These are phyloP conservation scores for Epichloe bromicola DNA, from an alignment of 2,329 filamentous ascomycete genomes.

Conservation along the genomic window DNA sequence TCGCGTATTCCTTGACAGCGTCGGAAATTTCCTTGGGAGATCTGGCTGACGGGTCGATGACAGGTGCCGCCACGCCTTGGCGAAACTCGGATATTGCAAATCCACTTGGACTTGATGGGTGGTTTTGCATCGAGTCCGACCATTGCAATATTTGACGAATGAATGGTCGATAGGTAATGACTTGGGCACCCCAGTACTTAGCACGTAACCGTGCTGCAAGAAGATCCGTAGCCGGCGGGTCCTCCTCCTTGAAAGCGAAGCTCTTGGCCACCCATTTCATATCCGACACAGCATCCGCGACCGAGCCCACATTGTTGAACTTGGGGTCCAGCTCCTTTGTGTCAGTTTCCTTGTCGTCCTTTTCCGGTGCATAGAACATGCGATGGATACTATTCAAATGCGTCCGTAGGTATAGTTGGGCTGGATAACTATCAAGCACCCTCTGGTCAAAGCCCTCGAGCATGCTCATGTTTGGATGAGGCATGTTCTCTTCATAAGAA, in stretches of 20 bases:
- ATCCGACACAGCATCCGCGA: slow-evolving; percentile 28
- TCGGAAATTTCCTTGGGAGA: slow-evolving; percentile 27
- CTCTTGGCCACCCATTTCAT: slow-evolving; percentile 34
- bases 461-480: slow-evolving; percentile 45
- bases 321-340: slow-evolving; percentile 18
- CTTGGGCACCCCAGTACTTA: slow-evolving; percentile 87
- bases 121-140: slow-evolving; percentile 24
- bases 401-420: slow-evolving; percentile 51
- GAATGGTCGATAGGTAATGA: slow-evolving; percentile 79
- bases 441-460: slow-evolving; percentile 29
- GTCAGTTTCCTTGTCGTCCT: slow-evolving; percentile 16
- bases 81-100: slow-evolving; percentile 22
- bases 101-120: slow-evolving; percentile 21
- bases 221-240: slow-evolving; percentile 62
- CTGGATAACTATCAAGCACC: slow-evolving; percentile 46
- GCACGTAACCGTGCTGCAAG: slow-evolving; percentile 73
- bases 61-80: slow-evolving; percentile 23
- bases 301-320: slow-evolving; percentile 33
- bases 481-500: slow-evolving; percentile 50
- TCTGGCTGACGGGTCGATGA: slow-evolving; percentile 24
- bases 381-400: slow-evolving; percentile 51
- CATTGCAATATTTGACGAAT: slow-evolving; percentile 42
- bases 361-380: slow-evolving; percentile 37
- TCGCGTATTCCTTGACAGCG: slow-evolving; percentile 40
- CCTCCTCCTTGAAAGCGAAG: slow-evolving; percentile 49